phyloP scores from a whole-genome alignment of 768 basidiomycete species.

The Inosperma sp. region DNA sequence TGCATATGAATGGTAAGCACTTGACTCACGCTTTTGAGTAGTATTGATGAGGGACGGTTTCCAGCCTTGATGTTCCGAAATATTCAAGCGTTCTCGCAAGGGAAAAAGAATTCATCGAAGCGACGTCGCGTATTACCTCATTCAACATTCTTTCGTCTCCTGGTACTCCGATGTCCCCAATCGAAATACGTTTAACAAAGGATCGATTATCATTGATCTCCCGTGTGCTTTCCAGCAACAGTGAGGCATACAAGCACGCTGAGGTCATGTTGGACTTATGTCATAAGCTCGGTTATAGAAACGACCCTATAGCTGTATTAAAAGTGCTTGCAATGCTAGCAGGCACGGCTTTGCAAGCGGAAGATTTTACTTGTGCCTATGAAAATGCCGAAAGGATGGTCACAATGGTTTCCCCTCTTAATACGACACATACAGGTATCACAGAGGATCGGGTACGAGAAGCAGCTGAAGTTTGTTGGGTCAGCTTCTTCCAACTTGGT shows the following conservation, averaged over 20 bases:
- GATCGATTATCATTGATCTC: conserved; percentile 86
- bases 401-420: conserved; percentile 49
- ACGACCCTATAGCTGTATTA: conserved; percentile 70
- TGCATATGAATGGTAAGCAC: conserved; percentile 85
- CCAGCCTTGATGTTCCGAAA: conserved; percentile 74
- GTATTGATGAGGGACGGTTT: conserved; percentile 7
- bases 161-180: conserved; percentile 76
- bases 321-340: conserved; percentile 87
- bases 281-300: conserved; percentile 78
- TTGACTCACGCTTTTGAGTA: conserved; percentile 4
- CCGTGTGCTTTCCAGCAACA: conserved; percentile 77
- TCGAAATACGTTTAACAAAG: conserved; percentile 89
- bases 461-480: conserved; percentile 84
- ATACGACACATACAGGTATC: conserved; percentile 26
- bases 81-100: conserved; percentile 54
- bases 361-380: conserved; percentile 73
- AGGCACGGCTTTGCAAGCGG: conserved; percentile 77
- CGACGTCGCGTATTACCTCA: conserved; percentile 91
- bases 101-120: conserved; percentile 94
- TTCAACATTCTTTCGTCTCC: conserved; percentile 78
- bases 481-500: conserved; percentile 83
- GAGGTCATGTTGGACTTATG: conserved; percentile 89
- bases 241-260: conserved; percentile 86
- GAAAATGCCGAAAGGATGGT: conserved; percentile 73
- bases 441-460: conserved; percentile 47